A percentile compares a stretch with the other conserved stretches of the same genome.
Conservation (phyloP, 805 yeast species). For the Candida sithepensis region DNA sequence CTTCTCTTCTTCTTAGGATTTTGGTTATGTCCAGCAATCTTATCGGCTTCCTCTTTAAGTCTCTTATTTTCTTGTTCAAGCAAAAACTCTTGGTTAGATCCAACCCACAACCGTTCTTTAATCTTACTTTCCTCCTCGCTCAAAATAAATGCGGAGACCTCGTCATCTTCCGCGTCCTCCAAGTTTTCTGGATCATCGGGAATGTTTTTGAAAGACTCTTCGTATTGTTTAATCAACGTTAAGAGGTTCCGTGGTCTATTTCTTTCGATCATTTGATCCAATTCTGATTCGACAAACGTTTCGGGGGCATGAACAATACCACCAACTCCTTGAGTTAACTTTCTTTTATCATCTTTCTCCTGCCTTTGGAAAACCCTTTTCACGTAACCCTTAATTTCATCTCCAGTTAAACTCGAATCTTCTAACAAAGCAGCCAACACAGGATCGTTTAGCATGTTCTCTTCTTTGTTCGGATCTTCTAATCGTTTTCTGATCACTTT, state of each 20-base stretch:
- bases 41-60: constrained; percentile 82
- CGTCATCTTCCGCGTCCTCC: constrained; percentile 83
- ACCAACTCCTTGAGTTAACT: constrained; percentile 11
- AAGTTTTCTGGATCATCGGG: constrained; percentile 59
- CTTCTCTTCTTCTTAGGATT: constrained; percentile 47
- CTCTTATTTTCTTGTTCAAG: constrained; percentile 82
- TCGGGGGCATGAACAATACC: constrained; percentile 4
- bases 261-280: constrained; percentile 36
- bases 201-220: constrained; percentile 47
- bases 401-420: constrained; percentile 43
- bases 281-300: constrained; percentile 19
- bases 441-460: constrained; percentile 38
- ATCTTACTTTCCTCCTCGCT: constrained; percentile 64
- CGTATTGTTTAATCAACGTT: constrained; percentile 51
- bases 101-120: constrained; percentile 87
- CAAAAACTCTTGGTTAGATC: constrained; percentile 80
- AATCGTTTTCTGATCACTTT: constrained; percentile 25
- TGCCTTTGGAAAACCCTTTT: constrained; percentile 29
- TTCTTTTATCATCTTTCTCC: constrained; percentile 21
- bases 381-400: constrained; percentile 36
- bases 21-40: constrained; percentile 70
- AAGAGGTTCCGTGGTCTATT: constrained; percentile 56
- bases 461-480: constrained; percentile 35
- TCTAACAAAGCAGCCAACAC: constrained; percentile 40
- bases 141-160: constrained; percentile 57